Base-by-base conservation (phyloP, 306 rosid genomes). In the Lotus japonicus region DNA sequence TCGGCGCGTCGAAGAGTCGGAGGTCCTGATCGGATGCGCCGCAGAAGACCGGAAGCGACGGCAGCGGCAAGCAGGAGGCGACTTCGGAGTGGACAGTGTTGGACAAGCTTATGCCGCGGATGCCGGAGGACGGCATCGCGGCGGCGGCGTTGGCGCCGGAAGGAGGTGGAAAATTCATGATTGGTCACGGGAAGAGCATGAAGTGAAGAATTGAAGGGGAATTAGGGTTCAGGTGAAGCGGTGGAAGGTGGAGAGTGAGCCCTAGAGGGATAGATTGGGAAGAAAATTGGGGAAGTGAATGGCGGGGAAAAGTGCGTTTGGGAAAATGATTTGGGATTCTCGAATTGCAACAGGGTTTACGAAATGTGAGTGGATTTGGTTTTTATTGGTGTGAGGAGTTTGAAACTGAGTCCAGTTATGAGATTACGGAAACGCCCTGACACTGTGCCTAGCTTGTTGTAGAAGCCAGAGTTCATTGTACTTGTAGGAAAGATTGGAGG, bases 1-100 rank as follows among this genome's bases (percentile, higher is more conserved):
- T 70, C 63, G 86, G 89, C 53, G 66, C 78, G 70, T 90, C 97
- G 31, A 84, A 73, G 59, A 95, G 81, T 17, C 78, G 83, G 57
- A 88, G 88, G 54, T 86, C 90, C 63, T 75, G 89, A 65, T 81
- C 88, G 46, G 96, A 82, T 14, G 88, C 84, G 3, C 97, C 97
- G 36, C 89, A 94, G 85, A 88, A 90, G 36, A 94, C 92, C 48
- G 97, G 99, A 19, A 94, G 92, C 57, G 96, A 86, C 9, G 97
- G 97, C 79, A 94, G 56, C 73, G 97, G 97, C 79, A 94, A 76
- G 92, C 89, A 88, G 0, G 97, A 78, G 16, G 97, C 92, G 55
- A 88, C 90, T 67, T 95, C 99, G 33, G 99, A 95, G 77, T 90
- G 96, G 31, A 87, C 42, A 5, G 97, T 84, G 61, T 88, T 95